Evolutionary conservation across 768 basidiomycete genomes (phyloP).

Genomic region (Amanita thiersii): DNA sequence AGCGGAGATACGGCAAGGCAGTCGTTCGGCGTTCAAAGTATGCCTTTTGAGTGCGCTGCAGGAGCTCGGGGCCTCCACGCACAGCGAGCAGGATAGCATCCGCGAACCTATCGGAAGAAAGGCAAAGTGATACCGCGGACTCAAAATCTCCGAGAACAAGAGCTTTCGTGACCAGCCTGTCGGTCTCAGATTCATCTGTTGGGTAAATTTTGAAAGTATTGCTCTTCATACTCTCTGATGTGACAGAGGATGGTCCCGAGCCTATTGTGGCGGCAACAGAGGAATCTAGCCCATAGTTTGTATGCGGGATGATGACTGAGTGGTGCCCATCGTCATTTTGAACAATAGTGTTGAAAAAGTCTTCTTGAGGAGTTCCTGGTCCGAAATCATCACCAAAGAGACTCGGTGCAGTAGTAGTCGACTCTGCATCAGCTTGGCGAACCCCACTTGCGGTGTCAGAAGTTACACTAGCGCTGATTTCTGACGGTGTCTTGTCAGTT

Average conservation of each 20-base stretch:
- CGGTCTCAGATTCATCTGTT: conserved; percentile 76
- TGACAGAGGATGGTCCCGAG: conserved; percentile 79
- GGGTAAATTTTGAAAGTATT: conserved; percentile 91
- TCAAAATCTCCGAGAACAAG: conserved; percentile 94
- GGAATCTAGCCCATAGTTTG: conserved; percentile 73
- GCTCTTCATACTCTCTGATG: conserved; percentile 64
- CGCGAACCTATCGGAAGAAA: conserved; percentile 83
- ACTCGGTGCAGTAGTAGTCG: conserved; percentile 79
- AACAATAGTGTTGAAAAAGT: conserved; percentile 83
- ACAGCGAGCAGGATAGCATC: conserved; percentile 94
- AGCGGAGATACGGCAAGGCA: conserved; percentile 76
- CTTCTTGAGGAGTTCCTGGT: conserved; percentile 59
- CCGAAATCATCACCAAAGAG: conserved; percentile 76
- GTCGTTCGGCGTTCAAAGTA: conserved; percentile 84
- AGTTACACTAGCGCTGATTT: conserved; percentile 55
- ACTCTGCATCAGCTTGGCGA: conserved; percentile 60
- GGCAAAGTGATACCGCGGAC: conserved; percentile 84
- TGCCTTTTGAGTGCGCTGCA: conserved; percentile 83
- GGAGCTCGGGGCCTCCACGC: conserved; percentile 80
- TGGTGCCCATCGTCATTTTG: conserved; percentile 31
- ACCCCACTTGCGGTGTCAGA: conserved; percentile 54
- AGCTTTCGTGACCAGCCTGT: conserved; percentile 84
- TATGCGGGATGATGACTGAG: conserved; percentile 64
- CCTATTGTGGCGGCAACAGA: conserved; percentile 94
- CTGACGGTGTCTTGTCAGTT: conserved; percentile 64